phyloP scores from a whole-genome alignment of 1,139 yeast genomes.

The Scheffersomyces cryptocercus region DNA sequence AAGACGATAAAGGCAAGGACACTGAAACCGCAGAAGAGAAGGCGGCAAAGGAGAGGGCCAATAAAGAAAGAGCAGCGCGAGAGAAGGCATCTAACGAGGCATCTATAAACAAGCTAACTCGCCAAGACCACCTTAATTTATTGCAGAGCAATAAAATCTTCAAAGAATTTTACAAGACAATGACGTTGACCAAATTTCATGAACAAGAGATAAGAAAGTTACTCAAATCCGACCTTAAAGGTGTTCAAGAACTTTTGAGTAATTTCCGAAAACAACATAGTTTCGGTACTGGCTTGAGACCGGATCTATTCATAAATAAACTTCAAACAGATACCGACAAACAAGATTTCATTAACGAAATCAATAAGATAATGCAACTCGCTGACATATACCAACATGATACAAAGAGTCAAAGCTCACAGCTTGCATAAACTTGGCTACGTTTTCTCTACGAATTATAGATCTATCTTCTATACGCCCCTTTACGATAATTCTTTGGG shows the following conservation, averaged over 20 bases:
- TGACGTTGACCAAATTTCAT: slow-evolving; percentile 29
- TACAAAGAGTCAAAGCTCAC: too few relatives aligned
- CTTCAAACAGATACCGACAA: slow-evolving; percentile 17
- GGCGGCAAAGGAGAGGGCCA: neutral
- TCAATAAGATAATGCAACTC: slow-evolving; percentile 10
- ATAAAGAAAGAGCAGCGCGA: slow-evolving; percentile 17
- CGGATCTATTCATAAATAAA: slow-evolving; percentile 30
- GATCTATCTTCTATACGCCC: too few relatives aligned
- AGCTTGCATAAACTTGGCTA: too few relatives aligned
- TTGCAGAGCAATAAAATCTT: slow-evolving; percentile 25
- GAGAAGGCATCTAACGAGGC: slow-evolving; percentile 12
- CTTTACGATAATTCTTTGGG: too few relatives aligned
- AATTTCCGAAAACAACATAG: slow-evolving; percentile 6
- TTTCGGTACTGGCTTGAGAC: slow-evolving; percentile 18
- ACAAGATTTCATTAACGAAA: slow-evolving; percentile 15
- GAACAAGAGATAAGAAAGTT: slow-evolving; percentile 23
- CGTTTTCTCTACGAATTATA: too few relatives aligned
- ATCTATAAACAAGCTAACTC: slow-evolving; percentile 20
- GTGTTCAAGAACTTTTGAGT: slow-evolving; percentile 8
- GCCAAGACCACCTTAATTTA: slow-evolving; percentile 30
- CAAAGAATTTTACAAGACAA: slow-evolving; percentile 24
- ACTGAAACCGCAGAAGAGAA: neutral
- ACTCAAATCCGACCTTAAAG: slow-evolving; percentile 5
- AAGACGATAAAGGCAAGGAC: neutral
- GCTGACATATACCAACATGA: neutral